Evolutionary conservation across 2,329 filamentous ascomycete genomes (phyloP), one percentile per base, ranked within the genome.

Genomic region (Phymatotrichopsis omnivora): DNA sequence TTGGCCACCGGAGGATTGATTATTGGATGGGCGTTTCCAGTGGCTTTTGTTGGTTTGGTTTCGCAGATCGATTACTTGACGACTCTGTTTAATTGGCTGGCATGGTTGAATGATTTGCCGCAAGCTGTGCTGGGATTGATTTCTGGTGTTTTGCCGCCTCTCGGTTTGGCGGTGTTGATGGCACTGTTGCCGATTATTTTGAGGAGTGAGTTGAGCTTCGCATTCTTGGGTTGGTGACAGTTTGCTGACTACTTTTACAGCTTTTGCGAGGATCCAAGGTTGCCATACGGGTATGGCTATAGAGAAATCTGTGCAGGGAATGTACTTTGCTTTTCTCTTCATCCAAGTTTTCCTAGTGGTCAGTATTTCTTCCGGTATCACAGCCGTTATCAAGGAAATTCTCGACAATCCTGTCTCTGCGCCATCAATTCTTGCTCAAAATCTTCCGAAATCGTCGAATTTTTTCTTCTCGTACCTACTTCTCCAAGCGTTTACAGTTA

Each of bases 401-500:
- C 68, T 81, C 3, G 63, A 75, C 27, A 71, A 84, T 34, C 78
- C 85, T 6, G 65, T 68, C n/a, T 72, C 71, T 28, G 75, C 93
- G 46, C 76, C 91, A 0, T 63, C 75, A 14, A 70, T 82, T 0
- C 67, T 98, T 22, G 89, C 89, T 0, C 63, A 69, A 8, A 91
- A 87, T 49, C 68, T 98, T 4, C 91, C 91, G 2, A 82, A 77
- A 56, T 81, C 87, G 0, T 82, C 85, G 57, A 94, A 95, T 61
- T 98, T 96, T 64, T 98, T 96, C 69, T 96, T 95, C 70, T 89
- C 85, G 1, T 98, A 98, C 72, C 87, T 98, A 78, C 81, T 95
- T 61, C 78, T 98, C 7, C 91, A 96, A 60, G 85, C 87, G 0
- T 72, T 96, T 57, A 86, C 85, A 52, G 86, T 85, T 52, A 94